Base-by-base conservation (phyloP, 257 asterid species). In the Fraxinus americana region DNA sequence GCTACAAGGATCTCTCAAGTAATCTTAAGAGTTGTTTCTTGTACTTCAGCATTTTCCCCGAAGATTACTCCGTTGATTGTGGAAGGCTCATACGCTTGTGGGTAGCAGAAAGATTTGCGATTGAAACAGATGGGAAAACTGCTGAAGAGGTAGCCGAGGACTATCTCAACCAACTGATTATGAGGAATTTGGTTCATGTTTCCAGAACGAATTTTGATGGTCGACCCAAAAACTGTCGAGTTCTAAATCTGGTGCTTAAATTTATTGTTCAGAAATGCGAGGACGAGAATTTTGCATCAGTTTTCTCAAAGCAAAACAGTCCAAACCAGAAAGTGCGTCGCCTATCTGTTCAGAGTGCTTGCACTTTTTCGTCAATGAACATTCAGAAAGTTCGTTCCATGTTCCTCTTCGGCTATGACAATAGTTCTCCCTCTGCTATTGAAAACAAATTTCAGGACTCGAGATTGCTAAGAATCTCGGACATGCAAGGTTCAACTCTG, bases 401-500 rank as follows among this genome's bases (percentile, higher is more conserved):
- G 63, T 63, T 73, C 29, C 59, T 76, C 34, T 78, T 76, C 63
- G 63, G 65, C 80, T 32, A 70, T 69, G 59, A 38, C 34, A 30
- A 21, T 54, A 45, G 4, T 4, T 29, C 50, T 25, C 9, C 0
- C 45, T 11, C 63, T 16, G 45, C 65, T 7, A 25, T 78, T 71
- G 77, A 77, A 59, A 57, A 45, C 39, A 19, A 50, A 45, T 48
- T 82, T 59, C 16, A 21, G 10, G 66, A 63, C 45, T 69, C 30
- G n/a, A 79, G 78, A 73, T 59, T 85, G n/a, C 36, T 82, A 30
- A 79, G 76, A 38, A 72, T 77, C 73, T 35, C 82, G 69, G 86
- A 85, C 50, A 61, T 82, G 67, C 48, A 43, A 1, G 76, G 41
- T 10, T 75, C 81, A 5, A 77, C 79, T 1, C 34, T 79, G 54